These are phyloP conservation scores for Phytophthora melonis DNA, from an alignment of 352 stramenopile species.

Conservation along the genomic window DNA sequence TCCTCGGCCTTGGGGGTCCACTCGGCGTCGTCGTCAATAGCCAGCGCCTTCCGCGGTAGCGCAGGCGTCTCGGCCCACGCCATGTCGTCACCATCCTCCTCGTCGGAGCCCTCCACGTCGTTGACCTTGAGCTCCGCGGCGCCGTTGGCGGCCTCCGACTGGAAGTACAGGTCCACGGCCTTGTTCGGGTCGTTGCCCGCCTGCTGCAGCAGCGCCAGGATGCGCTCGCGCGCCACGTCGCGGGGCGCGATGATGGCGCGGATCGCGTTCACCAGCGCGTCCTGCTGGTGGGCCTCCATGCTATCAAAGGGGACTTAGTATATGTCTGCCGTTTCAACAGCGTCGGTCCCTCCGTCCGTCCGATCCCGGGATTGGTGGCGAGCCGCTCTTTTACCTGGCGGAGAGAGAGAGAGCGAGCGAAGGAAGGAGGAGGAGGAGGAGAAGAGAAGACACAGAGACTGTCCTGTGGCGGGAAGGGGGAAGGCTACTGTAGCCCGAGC, in stretches of 20 bases:
- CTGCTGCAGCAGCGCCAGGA: constrained; percentile 67
- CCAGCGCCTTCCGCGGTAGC: constrained; percentile 17
- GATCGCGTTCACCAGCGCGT: constrained; percentile 81
- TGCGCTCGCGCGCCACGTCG: constrained; percentile 71
- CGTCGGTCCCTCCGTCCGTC: constrained; percentile 1
- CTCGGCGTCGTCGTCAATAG: constrained; percentile 21
- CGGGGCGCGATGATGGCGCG: constrained; percentile 77
- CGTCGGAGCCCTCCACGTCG: constrained; percentile 59
- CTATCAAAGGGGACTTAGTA: neutral
- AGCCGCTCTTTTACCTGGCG: constrained; percentile 22
- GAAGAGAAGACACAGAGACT: neutral
- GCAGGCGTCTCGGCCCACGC: constrained; percentile 32
- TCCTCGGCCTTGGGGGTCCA: constrained; percentile 64
- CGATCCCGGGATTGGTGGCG: constrained; percentile 34
- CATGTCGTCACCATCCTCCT: constrained; percentile 41
- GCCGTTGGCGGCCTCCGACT: constrained; percentile 58
- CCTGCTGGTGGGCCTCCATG: constrained; percentile 64
- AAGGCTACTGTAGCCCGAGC: neutral
- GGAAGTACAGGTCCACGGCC: constrained; percentile 84
- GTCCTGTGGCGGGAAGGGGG: neutral
- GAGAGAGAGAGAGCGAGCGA: neutral
- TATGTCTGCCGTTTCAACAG: constrained; percentile 10
- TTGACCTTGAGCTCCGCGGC: constrained; percentile 48
- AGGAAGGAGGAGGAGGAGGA: neutral
- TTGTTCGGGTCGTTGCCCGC: constrained; percentile 84